These are phyloP conservation scores for Rhodotorula paludigena DNA, from an alignment of 768 basidiomycete genomes.

Conservation along the genomic window DNA sequence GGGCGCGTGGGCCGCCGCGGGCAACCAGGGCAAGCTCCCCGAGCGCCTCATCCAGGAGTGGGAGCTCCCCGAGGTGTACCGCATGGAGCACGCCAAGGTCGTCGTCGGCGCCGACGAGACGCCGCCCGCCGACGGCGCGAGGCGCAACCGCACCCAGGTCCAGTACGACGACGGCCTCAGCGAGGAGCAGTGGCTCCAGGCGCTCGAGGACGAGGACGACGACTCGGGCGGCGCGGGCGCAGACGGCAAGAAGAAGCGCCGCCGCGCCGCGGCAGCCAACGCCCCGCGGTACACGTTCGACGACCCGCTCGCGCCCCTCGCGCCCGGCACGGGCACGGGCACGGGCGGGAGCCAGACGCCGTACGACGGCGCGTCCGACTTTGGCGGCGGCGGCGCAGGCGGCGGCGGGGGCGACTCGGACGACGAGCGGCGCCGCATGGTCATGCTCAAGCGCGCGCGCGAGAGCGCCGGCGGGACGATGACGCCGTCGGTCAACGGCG, in stretches of 20 bases:
- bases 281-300: constrained; percentile 5
- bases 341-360: constrained; percentile 18
- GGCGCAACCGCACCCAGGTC: constrained; percentile 64
- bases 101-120: constrained; percentile 36
- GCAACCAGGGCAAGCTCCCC: constrained; percentile 63
- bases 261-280: constrained; percentile 7
- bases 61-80: constrained; percentile 89
- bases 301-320: constrained; percentile 53
- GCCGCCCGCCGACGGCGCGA: constrained; percentile 47
- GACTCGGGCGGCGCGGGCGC: neutral
- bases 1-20: constrained; percentile 65
- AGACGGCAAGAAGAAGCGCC: constrained; percentile 2
- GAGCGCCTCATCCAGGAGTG: constrained; percentile 72
- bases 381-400: too few species aligned
- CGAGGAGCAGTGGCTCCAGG: constrained; percentile 89
- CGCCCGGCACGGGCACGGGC: constrained; percentile 46
- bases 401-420: constrained; percentile 40
- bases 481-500: constrained; percentile 67
- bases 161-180: constrained; percentile 89
- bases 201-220: constrained; percentile 45
- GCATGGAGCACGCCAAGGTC: constrained; percentile 56
- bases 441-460: constrained; percentile 44
- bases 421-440: neutral
- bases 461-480: constrained; percentile 73
- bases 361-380: constrained; percentile 26